Conservation (phyloP, 106 monocot genomes). For the Acorus gramineus region DNA sequence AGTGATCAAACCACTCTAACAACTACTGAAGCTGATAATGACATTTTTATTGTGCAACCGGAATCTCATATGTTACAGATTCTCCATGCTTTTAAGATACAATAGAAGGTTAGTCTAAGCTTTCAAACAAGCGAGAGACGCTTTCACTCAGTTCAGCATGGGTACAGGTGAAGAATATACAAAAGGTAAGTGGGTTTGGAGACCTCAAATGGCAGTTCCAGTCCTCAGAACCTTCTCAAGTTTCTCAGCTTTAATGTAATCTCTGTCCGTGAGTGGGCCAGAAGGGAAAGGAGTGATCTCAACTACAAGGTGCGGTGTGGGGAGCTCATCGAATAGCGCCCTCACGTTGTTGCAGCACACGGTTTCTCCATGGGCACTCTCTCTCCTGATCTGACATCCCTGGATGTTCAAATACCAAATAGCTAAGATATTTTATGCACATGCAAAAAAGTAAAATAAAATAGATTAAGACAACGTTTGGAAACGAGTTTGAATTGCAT, state of each 20-base stretch:
- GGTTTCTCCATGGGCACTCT: constrained; percentile 90
- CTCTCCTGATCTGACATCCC: constrained; percentile 94
- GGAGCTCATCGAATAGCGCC: constrained; percentile 93
- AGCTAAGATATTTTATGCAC: neutral
- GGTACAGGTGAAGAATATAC: neutral
- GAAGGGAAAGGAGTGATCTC: constrained; percentile 95
- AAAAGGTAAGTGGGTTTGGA: too few species aligned
- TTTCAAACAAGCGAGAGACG: neutral
- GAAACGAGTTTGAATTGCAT: too few species aligned
- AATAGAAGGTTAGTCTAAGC: too few species aligned
- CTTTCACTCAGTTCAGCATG: neutral
- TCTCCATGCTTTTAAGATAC: too few species aligned
- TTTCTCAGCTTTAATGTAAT: constrained; percentile 85
- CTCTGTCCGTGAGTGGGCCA: constrained; percentile 79
- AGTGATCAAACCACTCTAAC: too few species aligned
- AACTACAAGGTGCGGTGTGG: constrained; percentile 81
- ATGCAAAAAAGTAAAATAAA: neutral
- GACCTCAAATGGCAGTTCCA: constrained; percentile 64
- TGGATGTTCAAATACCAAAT: constrained; percentile 13
- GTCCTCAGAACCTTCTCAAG: constrained; percentile 79
- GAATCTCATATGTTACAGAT: too few species aligned
- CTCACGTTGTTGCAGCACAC: constrained; percentile 97
- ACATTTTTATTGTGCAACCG: too few species aligned
- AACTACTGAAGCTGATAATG: too few species aligned
- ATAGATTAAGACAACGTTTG: too few species aligned